Conservation (phyloP, 202 grass and related monocot species). For the Eragrostis tef region DNA sequence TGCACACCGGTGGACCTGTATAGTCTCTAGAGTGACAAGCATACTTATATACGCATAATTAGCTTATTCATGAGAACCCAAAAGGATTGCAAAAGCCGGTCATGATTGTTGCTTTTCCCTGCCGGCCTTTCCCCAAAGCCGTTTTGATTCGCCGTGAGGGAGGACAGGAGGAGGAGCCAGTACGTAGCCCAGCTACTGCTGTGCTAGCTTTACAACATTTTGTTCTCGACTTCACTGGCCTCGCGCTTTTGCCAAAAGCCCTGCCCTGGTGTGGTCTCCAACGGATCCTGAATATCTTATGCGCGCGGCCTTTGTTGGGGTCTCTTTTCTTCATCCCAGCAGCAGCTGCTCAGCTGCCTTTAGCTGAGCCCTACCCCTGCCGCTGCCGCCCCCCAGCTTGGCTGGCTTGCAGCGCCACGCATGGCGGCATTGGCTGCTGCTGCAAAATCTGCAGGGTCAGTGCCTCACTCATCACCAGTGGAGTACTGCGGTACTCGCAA, state of each 20-base stretch:
- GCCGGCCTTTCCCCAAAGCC: slow-evolving; percentile 56
- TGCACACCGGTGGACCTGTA: background rate
- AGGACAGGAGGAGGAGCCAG: background rate
- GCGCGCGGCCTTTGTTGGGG: slow-evolving; percentile 36
- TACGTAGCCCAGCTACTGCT: background rate
- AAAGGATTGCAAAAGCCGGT: slow-evolving; percentile 46
- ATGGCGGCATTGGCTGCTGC: background rate
- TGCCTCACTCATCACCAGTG: slow-evolving; percentile 16
- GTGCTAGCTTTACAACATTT: slow-evolving; percentile 46
- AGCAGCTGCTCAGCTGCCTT: slow-evolving; percentile 3
- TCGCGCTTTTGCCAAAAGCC: slow-evolving; percentile 43
- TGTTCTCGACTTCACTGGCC: slow-evolving; percentile 45
- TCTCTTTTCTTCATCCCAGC: background rate
- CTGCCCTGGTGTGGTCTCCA: slow-evolving; percentile 46
- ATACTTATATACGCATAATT: background rate
- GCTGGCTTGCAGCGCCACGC: background rate
- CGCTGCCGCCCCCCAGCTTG: background rate
- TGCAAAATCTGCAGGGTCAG: background rate
- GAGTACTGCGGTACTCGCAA: slow-evolving; percentile 46
- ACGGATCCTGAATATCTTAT: slow-evolving; percentile 65
- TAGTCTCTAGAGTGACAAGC: background rate
- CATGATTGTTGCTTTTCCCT: slow-evolving; percentile 56
- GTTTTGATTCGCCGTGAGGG: slow-evolving; percentile 48
- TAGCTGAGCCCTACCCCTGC: background rate
- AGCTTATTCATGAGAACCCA: slow-evolving; percentile 37